phyloP scores from a whole-genome alignment of 768 basidiomycete genomes.

The Dacryopinax spathularia region DNA sequence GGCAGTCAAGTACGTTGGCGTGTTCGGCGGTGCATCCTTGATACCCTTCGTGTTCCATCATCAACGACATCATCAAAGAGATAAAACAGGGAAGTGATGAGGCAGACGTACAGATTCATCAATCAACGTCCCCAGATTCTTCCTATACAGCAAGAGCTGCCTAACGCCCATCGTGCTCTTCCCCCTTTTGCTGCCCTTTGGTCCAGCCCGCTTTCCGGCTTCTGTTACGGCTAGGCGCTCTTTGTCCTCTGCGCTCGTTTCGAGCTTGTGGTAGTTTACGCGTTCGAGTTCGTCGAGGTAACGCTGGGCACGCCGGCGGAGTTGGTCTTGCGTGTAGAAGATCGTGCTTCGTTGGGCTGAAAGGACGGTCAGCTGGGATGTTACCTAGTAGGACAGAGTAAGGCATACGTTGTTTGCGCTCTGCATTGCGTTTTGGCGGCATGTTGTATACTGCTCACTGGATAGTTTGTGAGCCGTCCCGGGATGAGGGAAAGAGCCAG shows the following conservation, averaged over 20 bases:
- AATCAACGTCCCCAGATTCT: constrained; percentile 55
- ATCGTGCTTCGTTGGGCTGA: neutral
- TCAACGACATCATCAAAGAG: neutral
- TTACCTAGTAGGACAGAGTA: neutral
- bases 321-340: neutral
- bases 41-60: constrained; percentile 40
- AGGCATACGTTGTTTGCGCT: neutral
- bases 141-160: constrained; percentile 67
- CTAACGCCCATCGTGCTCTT: constrained; percentile 72
- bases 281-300: constrained; percentile 1
- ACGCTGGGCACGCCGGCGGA: neutral
- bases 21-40: constrained; percentile 34
- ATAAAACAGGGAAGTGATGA: neutral
- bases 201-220: neutral
- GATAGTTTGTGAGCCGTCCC: too few species aligned
- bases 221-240: neutral
- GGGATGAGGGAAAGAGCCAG: too few species aligned
- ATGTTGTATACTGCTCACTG: neutral
- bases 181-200: constrained; percentile 46
- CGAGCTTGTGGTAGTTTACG: neutral
- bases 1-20: constrained; percentile 61
- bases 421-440: neutral
- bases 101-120: constrained; percentile 57
- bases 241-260: neutral
- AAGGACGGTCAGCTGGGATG: neutral